These are phyloP conservation scores for Rhodotorula paludigena DNA, from an alignment of 768 basidiomycete genomes.

Conservation along the genomic window DNA sequence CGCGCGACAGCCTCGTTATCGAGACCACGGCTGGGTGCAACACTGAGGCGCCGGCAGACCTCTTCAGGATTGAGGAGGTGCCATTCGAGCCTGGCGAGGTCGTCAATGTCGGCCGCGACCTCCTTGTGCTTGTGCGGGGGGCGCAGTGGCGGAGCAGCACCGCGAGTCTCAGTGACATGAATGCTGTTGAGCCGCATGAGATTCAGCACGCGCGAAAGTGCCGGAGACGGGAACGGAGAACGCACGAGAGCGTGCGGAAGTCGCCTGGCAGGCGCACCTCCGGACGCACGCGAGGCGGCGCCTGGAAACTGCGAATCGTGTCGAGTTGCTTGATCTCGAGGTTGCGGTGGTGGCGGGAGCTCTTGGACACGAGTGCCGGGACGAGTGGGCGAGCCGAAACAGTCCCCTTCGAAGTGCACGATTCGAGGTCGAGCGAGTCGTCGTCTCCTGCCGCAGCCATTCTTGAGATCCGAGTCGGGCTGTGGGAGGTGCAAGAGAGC, in stretches of 20 bases:
- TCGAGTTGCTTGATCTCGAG: too few relatives aligned
- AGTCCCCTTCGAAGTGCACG: too few relatives aligned
- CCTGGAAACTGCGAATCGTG: neutral
- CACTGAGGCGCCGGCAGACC: constrained; percentile 51
- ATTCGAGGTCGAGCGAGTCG: too few relatives aligned
- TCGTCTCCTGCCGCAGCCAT: too few relatives aligned
- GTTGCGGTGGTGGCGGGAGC: too few relatives aligned
- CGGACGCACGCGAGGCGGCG: neutral
- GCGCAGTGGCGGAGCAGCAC: constrained; percentile 23
- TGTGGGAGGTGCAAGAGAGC: too few relatives aligned
- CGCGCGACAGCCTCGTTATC: constrained; percentile 55
- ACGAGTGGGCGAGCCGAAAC: too few relatives aligned
- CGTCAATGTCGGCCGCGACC: constrained; percentile 36
- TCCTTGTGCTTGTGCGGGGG: neutral
- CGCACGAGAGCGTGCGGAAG: constrained; percentile 53
- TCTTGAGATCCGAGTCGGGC: too few relatives aligned
- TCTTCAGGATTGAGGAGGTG: constrained; percentile 52
- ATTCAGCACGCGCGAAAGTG: neutral
- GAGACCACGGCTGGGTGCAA: constrained; percentile 53
- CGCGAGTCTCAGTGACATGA: neutral
- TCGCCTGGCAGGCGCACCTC: constrained; percentile 26
- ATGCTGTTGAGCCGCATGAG: constrained; percentile 42
- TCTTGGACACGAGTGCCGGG: too few relatives aligned
- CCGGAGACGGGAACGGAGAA: constrained; percentile 1
- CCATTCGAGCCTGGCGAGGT: constrained; percentile 53